These are phyloP conservation scores for Ramaria sp. DNA, from an alignment of 768 basidiomycete genomes.

Conservation along the genomic window DNA sequence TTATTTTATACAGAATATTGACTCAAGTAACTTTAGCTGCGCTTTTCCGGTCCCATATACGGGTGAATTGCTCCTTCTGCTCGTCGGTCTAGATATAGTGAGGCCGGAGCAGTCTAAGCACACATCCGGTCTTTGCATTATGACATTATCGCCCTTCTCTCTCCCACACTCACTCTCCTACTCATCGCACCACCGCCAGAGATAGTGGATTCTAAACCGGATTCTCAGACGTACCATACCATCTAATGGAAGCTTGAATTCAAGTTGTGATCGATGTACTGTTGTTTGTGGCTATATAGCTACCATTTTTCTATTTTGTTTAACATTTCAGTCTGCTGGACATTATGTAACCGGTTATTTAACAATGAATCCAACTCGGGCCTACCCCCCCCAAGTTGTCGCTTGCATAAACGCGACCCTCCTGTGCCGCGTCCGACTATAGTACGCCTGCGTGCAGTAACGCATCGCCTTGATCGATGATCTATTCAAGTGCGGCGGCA, in stretches of 20 bases:
- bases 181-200: neutral
- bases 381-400: neutral
- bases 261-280: neutral
- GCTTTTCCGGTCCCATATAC: conserved; percentile 73
- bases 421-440: too few relatives aligned
- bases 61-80: conserved; percentile 74
- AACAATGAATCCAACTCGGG: too few relatives aligned
- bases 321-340: too few relatives aligned
- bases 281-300: neutral
- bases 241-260: neutral
- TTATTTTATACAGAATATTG: neutral
- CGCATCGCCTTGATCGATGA: too few relatives aligned
- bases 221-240: neutral
- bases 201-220: neutral
- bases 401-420: neutral
- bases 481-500: neutral
- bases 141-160: neutral
- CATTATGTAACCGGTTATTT: too few relatives aligned
- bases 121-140: neutral
- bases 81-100: conserved; percentile 57
- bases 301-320: too few relatives aligned
- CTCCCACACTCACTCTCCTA: neutral
- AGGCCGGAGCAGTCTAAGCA: neutral
- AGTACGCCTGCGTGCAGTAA: too few relatives aligned
- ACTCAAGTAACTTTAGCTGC: conserved; percentile 39